Evolutionary conservation across 306 rosid species (phyloP), one percentile per base, ranked within the genome.

Genomic region (Sphenostylis stenocarpa): DNA sequence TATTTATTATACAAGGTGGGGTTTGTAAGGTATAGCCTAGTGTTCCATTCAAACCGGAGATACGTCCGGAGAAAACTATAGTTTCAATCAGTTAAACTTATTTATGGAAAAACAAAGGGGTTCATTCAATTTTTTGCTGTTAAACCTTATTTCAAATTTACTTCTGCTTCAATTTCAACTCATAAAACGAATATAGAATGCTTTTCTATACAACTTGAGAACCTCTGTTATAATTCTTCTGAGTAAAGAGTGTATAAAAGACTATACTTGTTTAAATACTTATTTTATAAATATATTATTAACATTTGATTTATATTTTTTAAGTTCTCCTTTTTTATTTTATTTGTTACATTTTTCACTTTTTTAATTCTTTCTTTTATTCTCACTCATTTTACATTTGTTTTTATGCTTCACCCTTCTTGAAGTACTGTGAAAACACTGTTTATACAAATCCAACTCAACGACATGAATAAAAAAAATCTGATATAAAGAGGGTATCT

Each of bases 1-100:
- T 73, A 89, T 87, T 84, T 89, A 80, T 84, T 90, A 83, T 78
- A 84, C 84, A 52, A n/a, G n/a, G n/a, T n/a, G n/a, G n/a, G n/a
- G n/a, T n/a, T n/a, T n/a, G n/a, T n/a, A n/a, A n/a, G n/a, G n/a
- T n/a, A n/a, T n/a, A n/a, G n/a, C n/a, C n/a, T n/a, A n/a, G n/a
- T n/a, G n/a, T n/a, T n/a, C n/a, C n/a, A n/a, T n/a, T n/a, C n/a
- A n/a, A 52, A 52, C 58, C 26, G 58, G 58, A 52, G 58, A 1
- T 52, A 52, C 58, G 28, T 52, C 58, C 58, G 28, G 13, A 52
- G 28, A 52, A 19, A 52, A 52, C 28, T 19, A 19, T 14, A 52
- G 2, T 52, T 44, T 44, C 49, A 12, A 44, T 2, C 14, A 1
- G 28, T 20, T 52, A 52, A 52, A 19, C 21, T 49, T 49, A 16